Evolutionary conservation across 768 basidiomycete genomes (phyloP), one percentile per base, ranked within the genome.

Genomic region (Pleurotus giganteus): DNA sequence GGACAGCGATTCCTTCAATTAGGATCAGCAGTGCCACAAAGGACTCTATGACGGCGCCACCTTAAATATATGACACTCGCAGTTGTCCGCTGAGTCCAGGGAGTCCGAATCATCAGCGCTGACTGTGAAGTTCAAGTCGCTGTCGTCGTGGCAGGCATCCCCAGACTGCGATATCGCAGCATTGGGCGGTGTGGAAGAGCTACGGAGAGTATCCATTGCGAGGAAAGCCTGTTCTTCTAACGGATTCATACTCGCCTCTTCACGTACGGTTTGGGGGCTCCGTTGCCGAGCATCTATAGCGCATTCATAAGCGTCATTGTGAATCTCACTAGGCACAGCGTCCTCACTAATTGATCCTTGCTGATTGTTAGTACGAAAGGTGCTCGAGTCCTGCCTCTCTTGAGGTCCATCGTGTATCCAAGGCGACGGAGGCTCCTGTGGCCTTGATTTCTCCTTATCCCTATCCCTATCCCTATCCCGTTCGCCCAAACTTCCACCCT

Each of bases 321-420:
- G 32, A 34, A 15, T 7, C 32, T 34, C 32, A 34, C 32, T 34
- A 15, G 8, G 42, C 11, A 17, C 0, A 24, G 43, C 15, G 43
- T 8, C 7, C 43, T 11, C 56, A 56, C 31, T 65, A n/a, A 61
- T 46, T 26, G 59, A 57, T 17, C 59, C 60, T 34, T 59, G 61
- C 39, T 63, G 58, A 41, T 53, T 46, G 3, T 64, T 63, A 21
- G 50, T 60, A 15, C 61, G 51, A 17, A 19, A 13, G 4, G 50
- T 2, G 12, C 26, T 42, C 17, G 42, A 58, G 49, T 43, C 61
- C 36, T 61, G 61, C 54, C 46, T 62, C 32, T 63, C 61, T 15
- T 57, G 47, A 2, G 58, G 19, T 29, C 58, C 60, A 2, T 62
- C 57, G 39, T 41, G 19, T n/a, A 17, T 17, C 39, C 39, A 41